phyloP scores from a whole-genome alignment of 2,329 filamentous ascomycete species.

The Colletotrichum sp. region DNA sequence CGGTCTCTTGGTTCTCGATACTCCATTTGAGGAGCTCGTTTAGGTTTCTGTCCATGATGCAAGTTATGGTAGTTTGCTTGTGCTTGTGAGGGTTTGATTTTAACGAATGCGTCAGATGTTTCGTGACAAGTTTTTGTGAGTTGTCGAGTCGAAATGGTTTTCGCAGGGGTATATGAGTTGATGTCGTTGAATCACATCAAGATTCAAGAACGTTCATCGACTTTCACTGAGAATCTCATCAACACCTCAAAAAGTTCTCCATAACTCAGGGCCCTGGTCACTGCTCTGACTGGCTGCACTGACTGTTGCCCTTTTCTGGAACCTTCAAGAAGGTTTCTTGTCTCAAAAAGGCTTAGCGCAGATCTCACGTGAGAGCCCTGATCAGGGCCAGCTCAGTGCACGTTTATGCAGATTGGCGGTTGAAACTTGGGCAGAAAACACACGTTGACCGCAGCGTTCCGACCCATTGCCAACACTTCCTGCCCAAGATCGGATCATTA shows the following conservation, averaged over 20 bases:
- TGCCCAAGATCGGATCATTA: conserved; percentile 8
- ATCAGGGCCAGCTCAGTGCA: conserved; percentile 14
- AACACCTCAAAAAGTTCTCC: conserved; percentile 18
- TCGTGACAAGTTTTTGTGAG: not conserved
- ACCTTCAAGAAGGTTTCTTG: conserved; percentile 42
- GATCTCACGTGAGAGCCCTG: conserved; percentile 24
- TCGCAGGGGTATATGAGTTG: not conserved
- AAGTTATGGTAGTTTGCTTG: not conserved
- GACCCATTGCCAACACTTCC: not conserved
- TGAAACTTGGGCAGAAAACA: conserved; percentile 14
- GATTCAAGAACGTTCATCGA: conserved; percentile 18
- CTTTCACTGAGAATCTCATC: conserved; percentile 17
- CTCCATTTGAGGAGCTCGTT: conserved; percentile 84
- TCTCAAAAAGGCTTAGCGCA: conserved; percentile 29
- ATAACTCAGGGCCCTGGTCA: not conserved
- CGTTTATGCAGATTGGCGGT: conserved; percentile 7
- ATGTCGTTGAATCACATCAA: not conserved
- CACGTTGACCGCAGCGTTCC: not conserved
- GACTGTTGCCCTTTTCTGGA: conserved; percentile 38
- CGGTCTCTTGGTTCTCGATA: conserved; percentile 49
- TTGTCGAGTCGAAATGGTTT: not conserved
- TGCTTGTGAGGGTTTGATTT: not conserved
- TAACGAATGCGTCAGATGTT: not conserved
- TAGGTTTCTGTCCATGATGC: conserved; percentile 56
- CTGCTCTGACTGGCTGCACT: conserved; percentile 13